A percentile compares a stretch with the other conserved stretches of the same genome.
Conservation (phyloP, 2,329 filamentous ascomycete species). For the Hypoxylon sp. region DNA sequence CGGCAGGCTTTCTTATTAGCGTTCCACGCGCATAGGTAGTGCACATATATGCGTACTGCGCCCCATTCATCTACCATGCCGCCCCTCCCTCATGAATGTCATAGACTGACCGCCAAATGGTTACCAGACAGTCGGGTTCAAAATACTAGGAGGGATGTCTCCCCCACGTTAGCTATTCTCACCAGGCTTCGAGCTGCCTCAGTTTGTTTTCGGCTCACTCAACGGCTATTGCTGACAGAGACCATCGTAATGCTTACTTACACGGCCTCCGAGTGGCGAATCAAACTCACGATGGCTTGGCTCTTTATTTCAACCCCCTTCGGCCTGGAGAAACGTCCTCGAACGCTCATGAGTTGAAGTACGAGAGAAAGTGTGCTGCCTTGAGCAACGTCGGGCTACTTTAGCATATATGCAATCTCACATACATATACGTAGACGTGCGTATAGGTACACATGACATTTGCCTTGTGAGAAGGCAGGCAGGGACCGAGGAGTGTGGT, state of each 20-base stretch:
- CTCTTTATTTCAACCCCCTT: not conserved
- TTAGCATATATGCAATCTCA: conserved; percentile 28
- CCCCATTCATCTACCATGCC: conserved; percentile 36
- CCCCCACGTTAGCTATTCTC: conserved; percentile 20
- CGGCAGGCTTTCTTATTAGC: conserved; percentile 27
- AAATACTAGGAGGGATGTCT: conserved; percentile 5
- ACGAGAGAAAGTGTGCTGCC: conserved; percentile 31
- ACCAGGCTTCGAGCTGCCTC: conserved; percentile 4
- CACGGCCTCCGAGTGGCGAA: conserved; percentile 22
- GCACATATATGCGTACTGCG: conserved; percentile 34
- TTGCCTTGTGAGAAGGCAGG: conserved; percentile 17
- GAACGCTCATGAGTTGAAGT: conserved; percentile 22
- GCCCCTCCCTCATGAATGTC: conserved; percentile 34
- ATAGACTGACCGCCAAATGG: conserved; percentile 34
- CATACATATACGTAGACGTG: conserved; percentile 24
- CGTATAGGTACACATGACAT: conserved; percentile 8
- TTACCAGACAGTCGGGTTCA: conserved; percentile 41
- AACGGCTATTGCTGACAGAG: conserved; percentile 16
- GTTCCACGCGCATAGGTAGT: conserved; percentile 33
- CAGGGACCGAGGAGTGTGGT: conserved; percentile 18
- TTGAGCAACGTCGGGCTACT: conserved; percentile 33
- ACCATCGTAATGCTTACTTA: conserved; percentile 20
- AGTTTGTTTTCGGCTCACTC: conserved; percentile 12
- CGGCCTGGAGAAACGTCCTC: conserved; percentile 5
- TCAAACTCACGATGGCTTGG: not conserved